These are phyloP conservation scores for Ganoderma lucidum DNA, from an alignment of 1,284 basidiomycete genomes.

Conservation along the genomic window DNA sequence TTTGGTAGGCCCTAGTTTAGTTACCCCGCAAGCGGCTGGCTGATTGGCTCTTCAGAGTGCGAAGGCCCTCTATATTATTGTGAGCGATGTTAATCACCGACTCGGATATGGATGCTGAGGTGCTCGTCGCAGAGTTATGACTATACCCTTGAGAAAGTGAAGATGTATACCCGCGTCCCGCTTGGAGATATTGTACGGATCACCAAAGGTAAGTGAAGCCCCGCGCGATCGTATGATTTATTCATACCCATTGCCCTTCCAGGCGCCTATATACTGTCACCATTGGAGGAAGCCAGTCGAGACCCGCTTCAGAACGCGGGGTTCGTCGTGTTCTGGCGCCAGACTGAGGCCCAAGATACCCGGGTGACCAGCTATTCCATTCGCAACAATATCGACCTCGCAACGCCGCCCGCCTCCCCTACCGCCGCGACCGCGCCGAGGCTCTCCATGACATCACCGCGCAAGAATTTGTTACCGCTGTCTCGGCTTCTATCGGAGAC, in stretches of 20 bases:
- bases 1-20: slow-evolving; percentile 61
- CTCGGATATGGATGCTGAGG: slow-evolving; percentile 19
- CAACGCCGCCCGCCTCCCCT: slow-evolving; percentile 38
- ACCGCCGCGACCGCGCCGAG: slow-evolving; percentile 22
- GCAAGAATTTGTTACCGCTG: slow-evolving; percentile 37
- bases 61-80: slow-evolving; percentile 73
- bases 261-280: slow-evolving; percentile 92
- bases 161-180: slow-evolving; percentile 89
- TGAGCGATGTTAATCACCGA: slow-evolving; percentile 42
- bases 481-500: slow-evolving; percentile 46
- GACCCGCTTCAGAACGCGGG: slow-evolving; percentile 89
- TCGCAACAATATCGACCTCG: slow-evolving; percentile 63
- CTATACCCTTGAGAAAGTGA: slow-evolving; percentile 91
- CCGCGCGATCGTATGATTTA: slow-evolving; percentile 6
- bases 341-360: slow-evolving; percentile 64
- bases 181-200: slow-evolving; percentile 86
- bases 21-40: slow-evolving; percentile 7
- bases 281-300: slow-evolving; percentile 88
- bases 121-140: slow-evolving; percentile 74
- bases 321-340: slow-evolving; percentile 80
- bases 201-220: slow-evolving; percentile 68
- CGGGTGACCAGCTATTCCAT: slow-evolving; percentile 87
- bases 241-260: slow-evolving; percentile 17
- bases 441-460: slow-evolving; percentile 28
- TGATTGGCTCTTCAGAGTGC: slow-evolving; percentile 53